Conservation (phyloP, 306 rosid species). For the Sechiopsis laciniata region DNA sequence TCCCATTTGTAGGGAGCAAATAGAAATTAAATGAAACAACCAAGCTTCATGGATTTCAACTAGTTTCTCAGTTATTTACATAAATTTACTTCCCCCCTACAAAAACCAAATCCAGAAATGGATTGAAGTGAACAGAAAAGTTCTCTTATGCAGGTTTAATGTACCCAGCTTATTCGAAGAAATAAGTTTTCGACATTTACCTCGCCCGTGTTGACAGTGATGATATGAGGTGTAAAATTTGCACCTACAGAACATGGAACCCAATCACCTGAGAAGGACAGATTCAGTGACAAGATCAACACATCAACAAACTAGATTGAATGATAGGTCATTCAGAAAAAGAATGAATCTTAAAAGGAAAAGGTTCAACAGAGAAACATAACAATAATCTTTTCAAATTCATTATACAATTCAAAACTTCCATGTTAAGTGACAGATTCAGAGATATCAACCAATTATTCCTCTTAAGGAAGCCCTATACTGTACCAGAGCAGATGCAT, state of each 20-base stretch:
- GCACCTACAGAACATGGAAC: constrained; percentile 83
- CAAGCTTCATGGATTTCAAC: not conserved
- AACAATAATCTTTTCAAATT: not conserved
- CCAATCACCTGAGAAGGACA: constrained; percentile 63
- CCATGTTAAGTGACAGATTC: constrained; percentile 3
- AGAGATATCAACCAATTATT: not conserved
- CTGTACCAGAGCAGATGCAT: not conserved
- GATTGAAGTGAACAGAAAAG: not conserved
- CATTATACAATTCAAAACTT: not conserved
- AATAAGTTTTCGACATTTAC: constrained; percentile 31
- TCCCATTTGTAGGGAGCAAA: not conserved
- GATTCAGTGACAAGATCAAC: constrained; percentile 12
- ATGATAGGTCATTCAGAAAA: not conserved
- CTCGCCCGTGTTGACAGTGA: constrained; percentile 88
- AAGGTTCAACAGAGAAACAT: not conserved
- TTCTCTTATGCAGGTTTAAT: not conserved
- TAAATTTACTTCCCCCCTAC: not conserved
- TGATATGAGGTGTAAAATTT: constrained; percentile 87
- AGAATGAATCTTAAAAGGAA: constrained; percentile 3
- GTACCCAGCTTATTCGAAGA: not conserved
- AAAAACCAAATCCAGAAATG: not conserved
- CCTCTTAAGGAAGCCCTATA: not conserved
- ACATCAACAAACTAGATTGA: not conserved
- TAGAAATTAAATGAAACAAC: not conserved
- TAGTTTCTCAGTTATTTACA: not conserved